Evolutionary conservation across 176 grass and related monocot genomes (phyloP), one percentile per base, ranked within the genome.

Genomic region (Alopecurus myosuroides): DNA sequence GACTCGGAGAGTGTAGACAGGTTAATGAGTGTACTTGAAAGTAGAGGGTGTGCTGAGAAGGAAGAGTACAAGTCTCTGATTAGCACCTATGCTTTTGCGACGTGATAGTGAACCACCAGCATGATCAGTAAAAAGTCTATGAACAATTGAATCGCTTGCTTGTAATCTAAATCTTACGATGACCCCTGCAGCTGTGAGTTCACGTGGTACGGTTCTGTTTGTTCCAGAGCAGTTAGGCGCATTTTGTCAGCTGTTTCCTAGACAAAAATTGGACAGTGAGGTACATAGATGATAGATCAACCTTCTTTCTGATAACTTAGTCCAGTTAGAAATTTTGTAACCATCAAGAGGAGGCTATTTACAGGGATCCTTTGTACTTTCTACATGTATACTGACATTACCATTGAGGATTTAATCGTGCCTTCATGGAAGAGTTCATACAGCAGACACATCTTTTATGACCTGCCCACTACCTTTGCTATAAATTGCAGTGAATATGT

Each of bases 31-130:
- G 70, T 94, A 64, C 88, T 98, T 31, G 85, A 82, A 89, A 86
- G 63, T 80, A 90, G 87, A 86, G 91, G 89, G 55, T 88, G 86
- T 85, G 78, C 79, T 77, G 90, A 92, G 46, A 86, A 86, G 0
- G 89, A 94, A 87, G 91, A 90, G 33, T 93, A 90, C 85, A 80
- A 80, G 82, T 86, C 85, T 56, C 50, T 93, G 50, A 80, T 90
- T 76, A 70, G 74, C 42, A 56, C 74, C 10, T 90, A 93, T 60
- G 57, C 82, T 74, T 87, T 81, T 78, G 77, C 72, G 10, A 39
- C 81, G 39, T 86, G 52, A 63, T n/a, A 14, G 22, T 52, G 26
- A 48, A 52, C 0, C 28, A 20, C 29, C 40, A 35, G 19, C 39
- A 37, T 69, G 15, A 76, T 77, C 34, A 79, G 45, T 49, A 31